Base-by-base conservation (phyloP, 2,329 filamentous ascomycete genomes). In the Corniculantispora saksenae region DNA sequence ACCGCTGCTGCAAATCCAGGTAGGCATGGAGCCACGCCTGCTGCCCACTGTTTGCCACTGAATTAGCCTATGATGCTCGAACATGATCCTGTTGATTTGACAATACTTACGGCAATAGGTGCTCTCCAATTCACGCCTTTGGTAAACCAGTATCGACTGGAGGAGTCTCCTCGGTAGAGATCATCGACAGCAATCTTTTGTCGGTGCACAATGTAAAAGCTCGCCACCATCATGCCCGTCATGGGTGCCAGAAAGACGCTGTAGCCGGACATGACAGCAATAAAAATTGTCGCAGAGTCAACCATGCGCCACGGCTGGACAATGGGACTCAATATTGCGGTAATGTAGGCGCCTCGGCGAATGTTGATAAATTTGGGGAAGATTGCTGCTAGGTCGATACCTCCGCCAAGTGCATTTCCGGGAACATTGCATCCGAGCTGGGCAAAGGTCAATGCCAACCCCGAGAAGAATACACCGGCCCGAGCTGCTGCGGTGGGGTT, bases 1-100 rank as follows among this genome's bases (percentile, higher is more conserved):
- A 82, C 75, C 3, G 78, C 75, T 1, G 76, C 75, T 8, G 81
- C 70, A 65, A 82, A 81, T 15, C 80, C 80, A 0, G 81, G 80
- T 57, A 82, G 67, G 3, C 74, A 75, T 0, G 80, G 80, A 0
- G 70, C 73, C 3, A 79, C 76, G 5, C 79, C 79, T 23, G 76
- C 69, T 23, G 76, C 64, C 78, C 80, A 82, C 76, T 81, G 35
- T 51, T 27, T 2, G 8, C 48, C 8, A 32, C 32, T 12, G 12
- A 12, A 32, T 67, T 32, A 66, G 66, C 29, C 19, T 25, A n/a
- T 48, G 7, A 8, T 43, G 7, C 17, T 15, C 63, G 2, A 63
- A 0, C 9, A 3, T 40, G 4, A 12, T 27, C 1, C 15, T 32
- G 2, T 43, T 13, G 2, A 29, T 15, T 12, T n/a, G 23, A 15